Evolutionary conservation across 2,329 filamentous ascomycete genomes (phyloP).

Genomic region (Cladosporium sp.): DNA sequence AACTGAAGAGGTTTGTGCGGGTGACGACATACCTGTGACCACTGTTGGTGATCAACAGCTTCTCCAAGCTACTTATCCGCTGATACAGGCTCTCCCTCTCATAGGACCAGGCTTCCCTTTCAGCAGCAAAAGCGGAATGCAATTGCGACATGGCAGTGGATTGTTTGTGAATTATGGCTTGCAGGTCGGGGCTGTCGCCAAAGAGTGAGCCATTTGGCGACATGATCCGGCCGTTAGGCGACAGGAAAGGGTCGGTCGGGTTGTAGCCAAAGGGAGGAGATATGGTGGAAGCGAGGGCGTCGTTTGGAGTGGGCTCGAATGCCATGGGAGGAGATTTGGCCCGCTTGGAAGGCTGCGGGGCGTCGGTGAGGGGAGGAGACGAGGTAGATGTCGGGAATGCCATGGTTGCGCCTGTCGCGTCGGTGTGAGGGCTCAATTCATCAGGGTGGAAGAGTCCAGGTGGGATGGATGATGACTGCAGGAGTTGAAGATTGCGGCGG

Average conservation of each 20-base stretch:
- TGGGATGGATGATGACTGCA: no score
- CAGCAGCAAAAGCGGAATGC: slow-evolving; percentile 32
- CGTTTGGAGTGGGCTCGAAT: slow-evolving; percentile 33
- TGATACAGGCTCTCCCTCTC: slow-evolving; percentile 30
- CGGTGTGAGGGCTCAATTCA: no score
- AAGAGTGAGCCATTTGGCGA: slow-evolving; percentile 15
- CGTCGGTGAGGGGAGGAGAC: slow-evolving; percentile 1
- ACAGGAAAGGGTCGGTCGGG: slow-evolving; percentile 15
- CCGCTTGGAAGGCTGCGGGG: slow-evolving; percentile 8
- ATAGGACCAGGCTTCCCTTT: slow-evolving; percentile 31
- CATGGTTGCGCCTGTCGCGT: slow-evolving; percentile 6
- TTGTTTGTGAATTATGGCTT: slow-evolving; percentile 33
- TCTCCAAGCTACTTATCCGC: slow-evolving; percentile 32
- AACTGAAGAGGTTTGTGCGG: slow-evolving; percentile 7
- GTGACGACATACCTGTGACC: slow-evolving; percentile 29
- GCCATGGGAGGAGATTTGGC: slow-evolving; percentile 34
- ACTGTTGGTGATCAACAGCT: slow-evolving; percentile 29
- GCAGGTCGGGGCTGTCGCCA: slow-evolving; percentile 20
- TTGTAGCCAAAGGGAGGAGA: slow-evolving; percentile 17
- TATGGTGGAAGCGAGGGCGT: slow-evolving; percentile 25
- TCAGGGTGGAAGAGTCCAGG: no score
- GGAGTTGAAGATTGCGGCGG: no score
- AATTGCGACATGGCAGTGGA: slow-evolving; percentile 28
- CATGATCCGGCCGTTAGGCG: slow-evolving; percentile 20
- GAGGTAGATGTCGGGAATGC: slow-evolving; percentile 1